Conservation (phyloP, 495 filamentous ascomycete species). For the Penicillium psychrofluorescens region DNA sequence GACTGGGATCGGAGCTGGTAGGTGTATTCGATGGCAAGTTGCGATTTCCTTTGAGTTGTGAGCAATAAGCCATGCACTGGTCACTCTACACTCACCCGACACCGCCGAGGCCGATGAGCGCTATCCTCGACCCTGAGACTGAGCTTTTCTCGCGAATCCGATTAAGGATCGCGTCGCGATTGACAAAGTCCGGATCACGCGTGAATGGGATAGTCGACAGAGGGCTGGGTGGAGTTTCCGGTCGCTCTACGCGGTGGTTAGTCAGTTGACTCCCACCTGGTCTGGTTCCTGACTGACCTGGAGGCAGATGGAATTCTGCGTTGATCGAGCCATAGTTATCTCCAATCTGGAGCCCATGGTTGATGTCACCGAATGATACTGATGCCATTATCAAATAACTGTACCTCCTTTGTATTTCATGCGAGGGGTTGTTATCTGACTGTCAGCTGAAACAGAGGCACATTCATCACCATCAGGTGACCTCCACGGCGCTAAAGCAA, state of each 20-base stretch:
- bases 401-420: background rate
- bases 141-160: conserved; percentile 15
- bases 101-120: conserved; percentile 1
- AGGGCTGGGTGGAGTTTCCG: conserved; percentile 9
- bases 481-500: background rate
- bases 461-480: background rate
- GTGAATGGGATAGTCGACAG: conserved; percentile 18
- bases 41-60: conserved; percentile 23
- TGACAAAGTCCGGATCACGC: conserved; percentile 25
- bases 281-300: background rate
- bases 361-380: background rate
- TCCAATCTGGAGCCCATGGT: background rate
- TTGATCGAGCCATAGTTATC: background rate
- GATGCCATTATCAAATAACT: background rate
- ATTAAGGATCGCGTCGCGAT: conserved; percentile 13
- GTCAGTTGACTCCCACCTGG: no score
- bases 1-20: conserved; percentile 25
- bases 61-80: background rate
- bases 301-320: background rate
- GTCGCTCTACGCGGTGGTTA: background rate
- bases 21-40: conserved; percentile 31
- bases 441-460: background rate
- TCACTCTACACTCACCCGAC: conserved; percentile 12
- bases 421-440: background rate
- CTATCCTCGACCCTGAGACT: conserved; percentile 14